phyloP scores from a whole-genome alignment of 1,139 yeast species.

The Suhomyces bokatorum region DNA sequence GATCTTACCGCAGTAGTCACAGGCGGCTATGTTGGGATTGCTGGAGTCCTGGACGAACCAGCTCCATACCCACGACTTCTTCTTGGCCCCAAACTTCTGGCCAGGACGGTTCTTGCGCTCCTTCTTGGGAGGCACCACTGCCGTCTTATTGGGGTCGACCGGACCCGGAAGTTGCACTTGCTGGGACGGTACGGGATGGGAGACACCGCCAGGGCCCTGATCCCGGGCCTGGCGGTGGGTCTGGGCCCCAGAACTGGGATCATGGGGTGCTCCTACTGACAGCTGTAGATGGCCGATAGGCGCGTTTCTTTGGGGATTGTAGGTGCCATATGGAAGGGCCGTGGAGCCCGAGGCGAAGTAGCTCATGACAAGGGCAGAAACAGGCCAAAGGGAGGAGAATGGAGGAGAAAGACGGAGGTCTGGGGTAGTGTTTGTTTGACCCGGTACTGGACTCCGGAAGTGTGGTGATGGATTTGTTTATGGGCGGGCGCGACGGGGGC shows the following conservation, averaged over 20 bases:
- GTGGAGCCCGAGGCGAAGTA: constrained; percentile 13
- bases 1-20: constrained; percentile 54
- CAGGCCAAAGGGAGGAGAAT: not conserved
- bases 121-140: constrained; percentile 17
- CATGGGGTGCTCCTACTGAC: constrained; percentile 11
- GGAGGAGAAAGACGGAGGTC: not conserved
- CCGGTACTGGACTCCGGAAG: constrained; percentile 3
- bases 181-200: not conserved
- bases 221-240: constrained; percentile 14
- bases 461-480: not conserved
- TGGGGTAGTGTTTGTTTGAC: constrained; percentile 2
- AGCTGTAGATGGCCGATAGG: constrained; percentile 13
- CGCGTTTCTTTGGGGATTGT: constrained; percentile 12
- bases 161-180: constrained; percentile 9
- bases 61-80: constrained; percentile 63
- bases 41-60: constrained; percentile 56
- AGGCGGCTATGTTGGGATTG: constrained; percentile 53
- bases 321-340: constrained; percentile 15
- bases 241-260: constrained; percentile 10
- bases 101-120: constrained; percentile 34
- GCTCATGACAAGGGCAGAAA: constrained; percentile 10
- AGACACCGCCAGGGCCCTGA: not conserved
- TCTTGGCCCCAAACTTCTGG: constrained; percentile 54
- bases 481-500: constrained; percentile 1
- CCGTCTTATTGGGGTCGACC: constrained; percentile 1